Evolutionary conservation across 2,329 filamentous ascomycete genomes (phyloP).

Genomic region (Botryotinia globosa): DNA sequence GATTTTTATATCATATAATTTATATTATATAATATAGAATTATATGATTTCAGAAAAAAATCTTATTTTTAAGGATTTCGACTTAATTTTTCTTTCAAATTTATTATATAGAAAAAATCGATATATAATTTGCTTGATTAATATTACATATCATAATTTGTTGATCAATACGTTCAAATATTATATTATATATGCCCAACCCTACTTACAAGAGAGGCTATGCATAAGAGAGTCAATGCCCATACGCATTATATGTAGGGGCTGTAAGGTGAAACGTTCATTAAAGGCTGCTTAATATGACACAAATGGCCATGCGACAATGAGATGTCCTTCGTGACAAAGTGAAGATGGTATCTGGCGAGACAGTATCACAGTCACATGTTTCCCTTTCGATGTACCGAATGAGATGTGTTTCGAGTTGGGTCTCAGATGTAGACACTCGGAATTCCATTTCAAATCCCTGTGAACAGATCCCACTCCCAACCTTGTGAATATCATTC

Average conservation of each 20-base stretch:
- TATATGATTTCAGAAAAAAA: no score
- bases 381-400: background rate
- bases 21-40: no score
- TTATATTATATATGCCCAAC: no score
- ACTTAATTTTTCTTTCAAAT: no score
- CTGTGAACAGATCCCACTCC: rapidly evolving
- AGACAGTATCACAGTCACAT: background rate
- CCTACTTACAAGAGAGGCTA: background rate
- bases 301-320: background rate
- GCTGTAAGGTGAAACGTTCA: rapidly evolving
- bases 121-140: no score
- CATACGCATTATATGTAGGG: background rate
- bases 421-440: background rate
- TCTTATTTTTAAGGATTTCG: no score
- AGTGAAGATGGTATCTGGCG: background rate
- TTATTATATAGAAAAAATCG: no score
- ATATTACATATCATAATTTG: no score
- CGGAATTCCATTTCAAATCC: background rate
- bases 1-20: no score
- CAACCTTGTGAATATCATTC: background rate
- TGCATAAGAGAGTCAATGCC: background rate
- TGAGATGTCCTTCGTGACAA: background rate
- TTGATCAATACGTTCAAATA: no score
- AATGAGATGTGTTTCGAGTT: background rate
- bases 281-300: rapidly evolving